phyloP scores from a whole-genome alignment of 1,139 yeast species.

The Zhuliangozyma blackwelliae region DNA sequence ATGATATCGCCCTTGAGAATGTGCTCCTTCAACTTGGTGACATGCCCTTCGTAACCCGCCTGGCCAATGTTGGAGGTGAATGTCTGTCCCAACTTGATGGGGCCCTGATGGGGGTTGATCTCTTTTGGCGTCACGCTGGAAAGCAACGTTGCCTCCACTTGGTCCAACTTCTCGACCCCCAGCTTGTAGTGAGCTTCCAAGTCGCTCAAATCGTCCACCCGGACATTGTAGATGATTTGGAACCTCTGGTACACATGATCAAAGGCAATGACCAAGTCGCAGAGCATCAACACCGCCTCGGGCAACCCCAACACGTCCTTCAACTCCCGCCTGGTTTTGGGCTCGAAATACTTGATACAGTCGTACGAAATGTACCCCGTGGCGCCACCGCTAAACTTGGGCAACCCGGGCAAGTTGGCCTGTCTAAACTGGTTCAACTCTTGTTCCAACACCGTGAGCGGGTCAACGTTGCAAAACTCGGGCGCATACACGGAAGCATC shows the following conservation, averaged over 20 bases:
- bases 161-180: constrained; percentile 56
- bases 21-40: constrained; percentile 67
- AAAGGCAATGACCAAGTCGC: constrained; percentile 83
- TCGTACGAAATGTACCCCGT: constrained; percentile 94
- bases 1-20: constrained; percentile 88
- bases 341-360: constrained; percentile 94
- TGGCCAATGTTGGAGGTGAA: constrained; percentile 89
- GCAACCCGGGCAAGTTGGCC: constrained; percentile 76
- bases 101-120: constrained; percentile 55
- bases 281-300: constrained; percentile 87
- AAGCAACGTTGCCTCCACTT: constrained; percentile 50
- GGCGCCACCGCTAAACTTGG: constrained; percentile 91
- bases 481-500: constrained; percentile 28
- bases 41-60: constrained; percentile 86
- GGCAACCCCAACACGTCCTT: constrained; percentile 81
- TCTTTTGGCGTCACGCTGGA: constrained; percentile 30
- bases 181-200: constrained; percentile 47
- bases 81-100: constrained; percentile 58
- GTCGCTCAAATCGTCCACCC: constrained; percentile 32
- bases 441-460: constrained; percentile 65
- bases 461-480: constrained; percentile 56
- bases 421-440: constrained; percentile 65
- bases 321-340: constrained; percentile 70
- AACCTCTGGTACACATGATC: constrained; percentile 93
- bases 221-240: constrained; percentile 81